Percentiles rank a stretch among this genome's conserved stretches.
Evolutionary conservation across 2,329 filamentous ascomycete genomes (phyloP).

Genomic region (Rutstroemia sp.): DNA sequence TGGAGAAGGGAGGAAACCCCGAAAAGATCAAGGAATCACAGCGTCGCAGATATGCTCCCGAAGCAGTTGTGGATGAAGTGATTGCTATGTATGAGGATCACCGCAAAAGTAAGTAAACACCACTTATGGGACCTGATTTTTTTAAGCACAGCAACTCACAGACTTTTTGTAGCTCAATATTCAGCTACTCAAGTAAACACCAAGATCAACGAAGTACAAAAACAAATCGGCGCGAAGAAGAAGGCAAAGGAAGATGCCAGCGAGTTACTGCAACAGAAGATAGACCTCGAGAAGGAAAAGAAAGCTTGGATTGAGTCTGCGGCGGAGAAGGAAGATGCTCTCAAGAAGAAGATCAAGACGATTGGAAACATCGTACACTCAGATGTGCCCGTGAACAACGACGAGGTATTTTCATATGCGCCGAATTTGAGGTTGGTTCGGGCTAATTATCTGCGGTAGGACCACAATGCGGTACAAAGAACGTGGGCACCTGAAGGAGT

Average conservation of each 20-base stretch:
- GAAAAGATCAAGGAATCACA: conserved; percentile 91
- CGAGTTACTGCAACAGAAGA: conserved; percentile 72
- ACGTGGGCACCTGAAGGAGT: conserved; percentile 76
- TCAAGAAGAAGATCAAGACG: conserved; percentile 72
- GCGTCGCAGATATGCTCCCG: conserved; percentile 69
- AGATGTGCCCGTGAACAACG: conserved; percentile 73
- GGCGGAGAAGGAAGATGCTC: conserved; percentile 62
- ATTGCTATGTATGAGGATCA: conserved; percentile 83
- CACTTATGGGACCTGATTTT: not conserved
- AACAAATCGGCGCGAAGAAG: conserved; percentile 85
- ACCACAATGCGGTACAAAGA: conserved; percentile 71
- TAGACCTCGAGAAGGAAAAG: conserved; percentile 71
- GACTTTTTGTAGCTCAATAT: conserved; percentile 52
- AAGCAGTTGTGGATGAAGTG: conserved; percentile 84
- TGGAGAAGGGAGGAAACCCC: conserved; percentile 84
- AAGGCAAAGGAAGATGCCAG: conserved; percentile 88
- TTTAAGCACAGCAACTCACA: not conserved
- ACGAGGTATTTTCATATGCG: conserved; percentile 49
- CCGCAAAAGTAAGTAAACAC: conserved; percentile 52
- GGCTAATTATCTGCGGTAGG: conserved; percentile 34
- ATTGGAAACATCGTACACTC: conserved; percentile 92
- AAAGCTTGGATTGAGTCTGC: conserved; percentile 70
- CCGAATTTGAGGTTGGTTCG: not conserved
- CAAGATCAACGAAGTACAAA: conserved; percentile 83
- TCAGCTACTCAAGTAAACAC: conserved; percentile 71